phyloP scores from a whole-genome alignment of 371 early-diverging fungal genomes.

The Mucor circinelloides region DNA sequence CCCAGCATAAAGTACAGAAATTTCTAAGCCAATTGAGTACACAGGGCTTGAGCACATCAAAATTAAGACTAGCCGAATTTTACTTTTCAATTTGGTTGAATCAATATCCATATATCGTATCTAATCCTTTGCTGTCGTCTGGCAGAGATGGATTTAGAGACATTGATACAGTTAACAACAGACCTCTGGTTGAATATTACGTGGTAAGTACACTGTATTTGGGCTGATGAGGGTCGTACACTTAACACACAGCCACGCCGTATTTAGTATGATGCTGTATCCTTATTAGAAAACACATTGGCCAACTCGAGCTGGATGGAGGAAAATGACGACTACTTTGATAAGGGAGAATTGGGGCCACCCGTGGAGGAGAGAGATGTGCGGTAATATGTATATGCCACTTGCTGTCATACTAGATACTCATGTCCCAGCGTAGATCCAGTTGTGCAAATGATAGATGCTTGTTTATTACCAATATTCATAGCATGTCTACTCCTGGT shows the following conservation, averaged over 20 bases:
- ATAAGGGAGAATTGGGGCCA: constrained; percentile 1
- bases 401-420: neutral
- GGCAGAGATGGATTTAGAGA: constrained; percentile 12
- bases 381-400: constrained; percentile 7
- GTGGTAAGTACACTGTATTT: constrained; percentile 15
- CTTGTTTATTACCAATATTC: constrained; percentile 58
- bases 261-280: constrained; percentile 35
- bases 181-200: constrained; percentile 6
- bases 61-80: constrained; percentile 47
- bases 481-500: constrained; percentile 48
- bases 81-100: constrained; percentile 64
- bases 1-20: constrained; percentile 47
- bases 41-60: constrained; percentile 31
- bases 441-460: constrained; percentile 65
- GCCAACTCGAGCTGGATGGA: constrained; percentile 4
- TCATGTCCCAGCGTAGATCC: constrained; percentile 27
- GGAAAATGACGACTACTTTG: constrained; percentile 12
- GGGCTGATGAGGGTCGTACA: neutral
- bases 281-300: constrained; percentile 18
- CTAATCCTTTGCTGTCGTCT: constrained; percentile 46
- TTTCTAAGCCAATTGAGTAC: constrained; percentile 51
- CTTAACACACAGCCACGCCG: neutral
- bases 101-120: constrained; percentile 63
- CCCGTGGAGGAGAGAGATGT: constrained; percentile 23
- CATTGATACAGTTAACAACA: constrained; percentile 12